Evolutionary conservation across 176 grass and related monocot species (phyloP).

Genomic region (Tillandsia leiboldiana): DNA sequence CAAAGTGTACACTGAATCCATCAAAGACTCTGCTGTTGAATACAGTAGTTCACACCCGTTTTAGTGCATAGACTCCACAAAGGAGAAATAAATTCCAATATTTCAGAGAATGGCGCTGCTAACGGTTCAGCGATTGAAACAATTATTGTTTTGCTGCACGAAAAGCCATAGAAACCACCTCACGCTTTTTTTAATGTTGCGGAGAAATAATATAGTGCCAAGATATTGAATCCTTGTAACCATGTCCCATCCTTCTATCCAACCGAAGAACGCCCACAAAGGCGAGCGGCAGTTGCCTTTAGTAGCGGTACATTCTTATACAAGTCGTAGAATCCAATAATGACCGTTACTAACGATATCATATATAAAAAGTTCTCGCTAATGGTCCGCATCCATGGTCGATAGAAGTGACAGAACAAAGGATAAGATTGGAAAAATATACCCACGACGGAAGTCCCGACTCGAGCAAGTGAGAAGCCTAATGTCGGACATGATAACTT

Average conservation of each 20-base stretch:
- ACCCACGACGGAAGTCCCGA: slow-evolving; percentile 77
- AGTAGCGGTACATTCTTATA: slow-evolving; percentile 93
- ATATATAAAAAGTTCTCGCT: slow-evolving; percentile 42
- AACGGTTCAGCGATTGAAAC: slow-evolving; percentile 26
- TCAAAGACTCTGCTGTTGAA: background rate
- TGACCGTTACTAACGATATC: slow-evolving; percentile 45
- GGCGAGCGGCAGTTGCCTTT: slow-evolving; percentile 47
- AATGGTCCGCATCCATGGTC: slow-evolving; percentile 77
- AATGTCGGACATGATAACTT: slow-evolving; percentile 68
- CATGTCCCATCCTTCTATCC: slow-evolving; percentile 96
- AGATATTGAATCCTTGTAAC: slow-evolving; percentile 68
- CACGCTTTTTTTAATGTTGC: slow-evolving; percentile 43
- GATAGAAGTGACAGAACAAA: slow-evolving; percentile 60
- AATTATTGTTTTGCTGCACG: slow-evolving; percentile 14
- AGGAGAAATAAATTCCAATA: slow-evolving; percentile 18
- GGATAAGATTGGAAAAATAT: slow-evolving; percentile 92
- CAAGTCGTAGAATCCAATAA: slow-evolving; percentile 94
- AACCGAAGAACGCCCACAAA: slow-evolving; percentile 73
- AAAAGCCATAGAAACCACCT: slow-evolving; percentile 29
- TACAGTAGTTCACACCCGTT: background rate
- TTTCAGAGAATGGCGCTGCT: slow-evolving; percentile 12
- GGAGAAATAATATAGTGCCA: slow-evolving; percentile 84
- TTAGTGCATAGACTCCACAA: background rate
- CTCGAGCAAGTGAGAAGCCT: slow-evolving; percentile 63
- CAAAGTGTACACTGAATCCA: slow-evolving; percentile 11